Percentiles rank a stretch among this genome's conserved stretches.
phyloP scores from a whole-genome alignment of 2,329 filamentous ascomycete species.

The Stemphylium lycopersici region DNA sequence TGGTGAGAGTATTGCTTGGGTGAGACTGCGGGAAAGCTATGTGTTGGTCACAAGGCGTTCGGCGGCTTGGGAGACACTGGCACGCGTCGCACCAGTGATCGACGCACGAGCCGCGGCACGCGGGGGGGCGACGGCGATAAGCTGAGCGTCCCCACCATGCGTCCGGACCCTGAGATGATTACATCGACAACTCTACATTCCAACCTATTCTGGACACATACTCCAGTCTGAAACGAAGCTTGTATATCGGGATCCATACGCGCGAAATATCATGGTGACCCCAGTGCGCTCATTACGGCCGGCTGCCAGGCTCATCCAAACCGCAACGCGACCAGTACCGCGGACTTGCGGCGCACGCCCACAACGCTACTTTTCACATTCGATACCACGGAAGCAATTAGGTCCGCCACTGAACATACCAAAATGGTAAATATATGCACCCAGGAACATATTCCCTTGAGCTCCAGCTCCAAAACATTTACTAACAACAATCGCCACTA shows the following conservation, averaged over 20 bases:
- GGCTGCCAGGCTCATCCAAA: conserved; percentile 20
- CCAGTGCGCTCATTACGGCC: conserved; percentile 31
- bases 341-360: conserved; percentile 19
- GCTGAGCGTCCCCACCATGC: conserved; percentile 1
- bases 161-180: conserved; percentile 5
- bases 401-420: conserved; percentile 48
- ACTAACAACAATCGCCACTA: neutral
- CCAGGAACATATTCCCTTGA: neutral
- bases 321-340: conserved; percentile 10
- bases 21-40: neutral
- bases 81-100: conserved; percentile 30
- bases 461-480: neutral
- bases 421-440: conserved; percentile 44
- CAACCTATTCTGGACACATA: neutral
- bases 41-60: conserved; percentile 10
- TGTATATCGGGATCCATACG: neutral
- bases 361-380: conserved; percentile 37
- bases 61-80: neutral
- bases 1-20: too few relatives aligned
- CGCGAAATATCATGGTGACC: conserved; percentile 7
- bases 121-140: conserved; percentile 11
- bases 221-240: too few relatives aligned
- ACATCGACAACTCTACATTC: conserved; percentile 5
- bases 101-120: conserved; percentile 22
- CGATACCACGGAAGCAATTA: conserved; percentile 28